phyloP scores from a whole-genome alignment of 202 grass and related monocot species.

The Schoenoplectus tabernaemontani region DNA sequence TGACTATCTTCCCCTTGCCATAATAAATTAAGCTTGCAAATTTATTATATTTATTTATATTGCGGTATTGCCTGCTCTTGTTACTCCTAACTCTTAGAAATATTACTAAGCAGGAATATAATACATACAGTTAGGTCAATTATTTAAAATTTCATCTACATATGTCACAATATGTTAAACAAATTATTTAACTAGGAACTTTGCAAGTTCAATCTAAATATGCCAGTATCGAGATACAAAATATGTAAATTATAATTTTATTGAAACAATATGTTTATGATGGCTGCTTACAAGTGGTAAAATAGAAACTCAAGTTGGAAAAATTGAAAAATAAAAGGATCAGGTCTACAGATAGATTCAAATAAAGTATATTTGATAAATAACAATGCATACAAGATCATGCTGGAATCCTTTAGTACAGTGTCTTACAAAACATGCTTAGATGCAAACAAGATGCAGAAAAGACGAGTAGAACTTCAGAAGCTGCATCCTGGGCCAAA shows the following conservation, averaged over 20 bases:
- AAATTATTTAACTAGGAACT: background rate
- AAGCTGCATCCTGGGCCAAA: constrained; percentile 11
- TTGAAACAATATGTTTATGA: background rate
- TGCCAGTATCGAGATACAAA: background rate
- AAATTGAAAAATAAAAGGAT: background rate
- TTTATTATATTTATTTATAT: background rate
- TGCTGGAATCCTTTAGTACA: background rate
- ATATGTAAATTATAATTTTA: background rate
- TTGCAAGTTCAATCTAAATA: background rate
- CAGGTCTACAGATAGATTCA: background rate
- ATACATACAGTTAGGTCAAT: background rate
- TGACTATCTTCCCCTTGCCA: background rate
- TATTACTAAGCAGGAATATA: background rate
- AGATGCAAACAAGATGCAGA: background rate
- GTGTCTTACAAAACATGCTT: background rate
- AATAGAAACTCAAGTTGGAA: background rate
- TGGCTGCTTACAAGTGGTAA: background rate
- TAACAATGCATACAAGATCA: background rate
- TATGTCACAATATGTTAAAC: background rate
- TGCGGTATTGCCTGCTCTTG: background rate
- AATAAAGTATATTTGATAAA: background rate
- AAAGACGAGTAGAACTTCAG: background rate
- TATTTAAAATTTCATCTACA: background rate
- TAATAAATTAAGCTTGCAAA: background rate
- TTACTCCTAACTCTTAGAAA: background rate